Evolutionary conservation across 2,329 filamentous ascomycete genomes (phyloP).

Genomic region (Apiospora malaysiana): DNA sequence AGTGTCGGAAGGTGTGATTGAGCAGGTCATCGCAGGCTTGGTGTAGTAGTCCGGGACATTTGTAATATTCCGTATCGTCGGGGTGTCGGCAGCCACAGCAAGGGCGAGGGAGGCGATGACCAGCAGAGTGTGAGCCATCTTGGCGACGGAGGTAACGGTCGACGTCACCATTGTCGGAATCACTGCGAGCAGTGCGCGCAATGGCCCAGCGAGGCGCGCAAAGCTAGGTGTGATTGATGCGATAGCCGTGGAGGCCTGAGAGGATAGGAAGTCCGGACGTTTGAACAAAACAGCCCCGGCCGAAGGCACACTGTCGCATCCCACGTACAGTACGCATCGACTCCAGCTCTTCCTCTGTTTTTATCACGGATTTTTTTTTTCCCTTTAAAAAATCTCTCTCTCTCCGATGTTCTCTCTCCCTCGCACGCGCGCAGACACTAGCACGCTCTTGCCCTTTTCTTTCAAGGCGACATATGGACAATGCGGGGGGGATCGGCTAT

Average conservation of each 20-base stretch:
- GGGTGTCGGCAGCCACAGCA: slow-evolving; percentile 42
- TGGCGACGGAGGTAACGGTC: slow-evolving; percentile 40
- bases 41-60: slow-evolving; percentile 29
- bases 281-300: slow-evolving; percentile 17
- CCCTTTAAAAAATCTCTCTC: neutral
- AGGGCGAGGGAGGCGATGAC: slow-evolving; percentile 40
- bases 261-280: slow-evolving; percentile 21
- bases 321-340: slow-evolving; percentile 11
- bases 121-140: slow-evolving; percentile 39
- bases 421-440: neutral
- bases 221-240: neutral
- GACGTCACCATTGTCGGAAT: slow-evolving; percentile 41
- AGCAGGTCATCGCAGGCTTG: slow-evolving; percentile 32
- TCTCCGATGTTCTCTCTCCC: neutral
- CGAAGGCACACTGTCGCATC: slow-evolving; percentile 17
- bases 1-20: slow-evolving; percentile 28
- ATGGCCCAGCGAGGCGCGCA: slow-evolving; percentile 14
- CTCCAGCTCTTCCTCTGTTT: neutral
- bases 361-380: neutral
- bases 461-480: slow-evolving; percentile 7
- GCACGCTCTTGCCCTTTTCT: neutral
- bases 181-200: slow-evolving; percentile 22
- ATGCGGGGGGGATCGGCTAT: slow-evolving; percentile 12
- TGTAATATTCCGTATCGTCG: slow-evolving; percentile 31
- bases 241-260: slow-evolving; percentile 19